Percentiles rank a stretch among this genome's conserved stretches.
These are phyloP conservation scores for Yarrowia bubula DNA, from an alignment of 805 yeast species.

Conservation along the genomic window DNA sequence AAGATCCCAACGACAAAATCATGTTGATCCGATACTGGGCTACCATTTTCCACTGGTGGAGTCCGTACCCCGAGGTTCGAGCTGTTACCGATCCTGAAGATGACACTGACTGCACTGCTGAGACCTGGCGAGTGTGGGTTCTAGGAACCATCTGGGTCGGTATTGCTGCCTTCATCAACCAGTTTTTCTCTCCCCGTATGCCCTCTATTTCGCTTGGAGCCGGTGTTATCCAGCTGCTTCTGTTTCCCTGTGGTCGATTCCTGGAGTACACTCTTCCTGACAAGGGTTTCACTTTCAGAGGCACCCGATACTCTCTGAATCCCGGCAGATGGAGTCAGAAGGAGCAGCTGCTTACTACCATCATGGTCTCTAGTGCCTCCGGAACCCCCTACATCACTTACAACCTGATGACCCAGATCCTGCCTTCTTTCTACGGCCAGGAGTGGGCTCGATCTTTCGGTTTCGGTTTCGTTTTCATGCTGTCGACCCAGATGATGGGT, in stretches of 20 bases:
- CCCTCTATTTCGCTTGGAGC: conserved; percentile 48
- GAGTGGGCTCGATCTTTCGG: conserved; percentile 44
- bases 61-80: conserved; percentile 62
- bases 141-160: conserved; percentile 45
- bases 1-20: background rate
- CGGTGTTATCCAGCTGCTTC: conserved; percentile 44
- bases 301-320: conserved; percentile 48
- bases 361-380: conserved; percentile 35
- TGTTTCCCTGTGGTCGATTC: conserved; percentile 57
- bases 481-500: conserved; percentile 62
- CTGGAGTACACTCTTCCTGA: conserved; percentile 47
- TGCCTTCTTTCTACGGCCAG: conserved; percentile 36
- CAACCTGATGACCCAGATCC: conserved; percentile 35
- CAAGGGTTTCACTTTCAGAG: conserved; percentile 43
- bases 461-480: conserved; percentile 52
- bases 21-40: conserved; percentile 15
- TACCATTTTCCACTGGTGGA: conserved; percentile 40
- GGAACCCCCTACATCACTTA: conserved; percentile 34
- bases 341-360: conserved; percentile 64
- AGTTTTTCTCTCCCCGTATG: conserved; percentile 55
- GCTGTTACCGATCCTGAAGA: conserved; percentile 54
- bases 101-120: conserved; percentile 46
- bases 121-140: conserved; percentile 50
- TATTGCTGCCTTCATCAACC: conserved; percentile 54
- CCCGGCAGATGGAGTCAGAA: conserved; percentile 66